phyloP scores from a whole-genome alignment of 805 yeast genomes.

The Teunomyces pallodes region DNA sequence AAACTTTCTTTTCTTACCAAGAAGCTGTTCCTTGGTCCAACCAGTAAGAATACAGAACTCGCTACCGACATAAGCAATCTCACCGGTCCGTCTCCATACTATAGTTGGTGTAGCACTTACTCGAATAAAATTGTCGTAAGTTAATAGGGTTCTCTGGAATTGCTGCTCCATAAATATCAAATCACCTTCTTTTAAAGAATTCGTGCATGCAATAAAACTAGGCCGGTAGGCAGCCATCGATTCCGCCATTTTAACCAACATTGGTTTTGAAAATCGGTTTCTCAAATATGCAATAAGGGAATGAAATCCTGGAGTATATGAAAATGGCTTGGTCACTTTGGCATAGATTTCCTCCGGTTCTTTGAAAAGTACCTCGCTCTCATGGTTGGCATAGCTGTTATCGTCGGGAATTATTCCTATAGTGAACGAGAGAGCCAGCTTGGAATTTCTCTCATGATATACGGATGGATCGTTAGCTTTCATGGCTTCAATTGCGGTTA shows the following conservation, averaged over 20 bases:
- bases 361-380: constrained; percentile 24
- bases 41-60: constrained; percentile 91
- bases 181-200: constrained; percentile 85
- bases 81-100: constrained; percentile 95
- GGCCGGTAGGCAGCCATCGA: constrained; percentile 91
- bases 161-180: constrained; percentile 94
- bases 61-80: constrained; percentile 91
- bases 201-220: constrained; percentile 87
- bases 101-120: constrained; percentile 92
- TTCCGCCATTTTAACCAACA: constrained; percentile 78
- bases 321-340: constrained; percentile 69
- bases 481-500: constrained; percentile 42
- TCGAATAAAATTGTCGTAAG: constrained; percentile 80
- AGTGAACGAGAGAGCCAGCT: constrained; percentile 46
- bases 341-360: constrained; percentile 82
- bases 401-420: constrained; percentile 45
- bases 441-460: constrained; percentile 36
- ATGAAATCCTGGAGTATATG: constrained; percentile 90
- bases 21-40: constrained; percentile 71
- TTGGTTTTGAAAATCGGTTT: constrained; percentile 63
- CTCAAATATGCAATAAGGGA: constrained; percentile 71
- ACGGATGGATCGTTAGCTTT: constrained; percentile 40
- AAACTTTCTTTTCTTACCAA: constrained; percentile 62
- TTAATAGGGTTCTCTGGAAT: constrained; percentile 86
- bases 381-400: constrained; percentile 20